phyloP scores from a whole-genome alignment of 1,139 yeast genomes.

The Pichia inconspicua region DNA sequence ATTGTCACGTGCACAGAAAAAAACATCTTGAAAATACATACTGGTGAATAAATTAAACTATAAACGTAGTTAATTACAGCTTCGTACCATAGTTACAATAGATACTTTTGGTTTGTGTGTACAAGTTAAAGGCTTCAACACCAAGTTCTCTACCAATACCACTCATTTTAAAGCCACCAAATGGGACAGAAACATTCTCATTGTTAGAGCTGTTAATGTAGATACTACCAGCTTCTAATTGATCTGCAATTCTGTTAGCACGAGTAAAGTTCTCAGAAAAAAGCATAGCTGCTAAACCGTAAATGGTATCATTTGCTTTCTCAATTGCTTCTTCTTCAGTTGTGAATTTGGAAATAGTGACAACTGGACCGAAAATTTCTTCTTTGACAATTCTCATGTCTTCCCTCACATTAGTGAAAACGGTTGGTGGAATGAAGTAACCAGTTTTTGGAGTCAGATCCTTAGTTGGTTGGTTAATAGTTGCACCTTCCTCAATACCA shows the following conservation, averaged over 20 bases:
- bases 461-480: conserved; percentile 11
- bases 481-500: conserved; percentile 69
- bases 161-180: conserved; percentile 75
- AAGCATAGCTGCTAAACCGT: conserved; percentile 75
- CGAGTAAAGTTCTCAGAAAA: conserved; percentile 58
- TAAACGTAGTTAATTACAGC: conserved; percentile 1
- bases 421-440: conserved; percentile 60
- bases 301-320: conserved; percentile 64
- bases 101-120: conserved; percentile 67
- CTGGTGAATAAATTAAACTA: not conserved
- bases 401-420: conserved; percentile 55
- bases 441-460: conserved; percentile 36
- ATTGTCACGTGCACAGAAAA: not conserved
- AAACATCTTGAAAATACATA: too few relatives aligned
- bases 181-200: conserved; percentile 68
- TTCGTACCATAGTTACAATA: conserved; percentile 42
- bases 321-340: conserved; percentile 56
- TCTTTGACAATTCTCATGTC: conserved; percentile 54
- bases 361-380: conserved; percentile 92
- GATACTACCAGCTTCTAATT: conserved; percentile 72
- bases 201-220: conserved; percentile 85
- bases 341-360: conserved; percentile 61
- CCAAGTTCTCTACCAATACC: conserved; percentile 90
- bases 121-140: conserved; percentile 66
- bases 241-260: conserved; percentile 55